These are phyloP conservation scores for Lactarius psammicola DNA, from an alignment of 768 basidiomycete genomes.

Conservation along the genomic window DNA sequence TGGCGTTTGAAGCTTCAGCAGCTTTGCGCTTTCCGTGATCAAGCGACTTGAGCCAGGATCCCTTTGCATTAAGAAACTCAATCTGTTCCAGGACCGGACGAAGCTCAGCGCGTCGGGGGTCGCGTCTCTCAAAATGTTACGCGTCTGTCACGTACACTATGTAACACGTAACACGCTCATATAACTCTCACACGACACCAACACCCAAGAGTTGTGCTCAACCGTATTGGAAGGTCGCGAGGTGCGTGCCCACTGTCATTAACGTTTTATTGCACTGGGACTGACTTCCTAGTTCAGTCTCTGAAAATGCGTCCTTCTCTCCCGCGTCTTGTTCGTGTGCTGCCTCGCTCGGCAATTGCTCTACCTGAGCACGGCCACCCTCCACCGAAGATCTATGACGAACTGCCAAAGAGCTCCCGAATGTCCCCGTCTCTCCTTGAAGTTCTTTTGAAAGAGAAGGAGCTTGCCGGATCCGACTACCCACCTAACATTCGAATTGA, in stretches of 20 bases:
- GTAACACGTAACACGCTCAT: background rate
- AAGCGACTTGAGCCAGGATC: slow-evolving; percentile 3
- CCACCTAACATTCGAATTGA: slow-evolving; percentile 54
- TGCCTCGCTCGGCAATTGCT: slow-evolving; percentile 38
- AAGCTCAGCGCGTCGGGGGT: background rate
- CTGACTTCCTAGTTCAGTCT: slow-evolving; percentile 1
- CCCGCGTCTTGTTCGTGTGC: slow-evolving; percentile 39
- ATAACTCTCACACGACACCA: background rate
- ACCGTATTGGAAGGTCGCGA: background rate
- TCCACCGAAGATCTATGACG: slow-evolving; percentile 32
- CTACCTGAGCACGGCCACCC: slow-evolving; percentile 29
- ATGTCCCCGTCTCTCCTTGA: slow-evolving; percentile 40
- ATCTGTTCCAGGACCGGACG: background rate
- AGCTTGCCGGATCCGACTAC: slow-evolving; percentile 41
- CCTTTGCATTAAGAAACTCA: slow-evolving; percentile 8
- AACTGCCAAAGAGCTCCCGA: slow-evolving; percentile 20
- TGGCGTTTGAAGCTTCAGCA: background rate
- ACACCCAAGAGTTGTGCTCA: background rate
- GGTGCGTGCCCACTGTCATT: slow-evolving; percentile 1
- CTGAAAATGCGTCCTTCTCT: slow-evolving; percentile 37
- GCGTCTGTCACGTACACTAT: slow-evolving; percentile 11
- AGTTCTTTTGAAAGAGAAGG: slow-evolving; percentile 42
- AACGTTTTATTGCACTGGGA: background rate
- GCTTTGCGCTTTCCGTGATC: slow-evolving; percentile 8
- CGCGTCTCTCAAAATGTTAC: too few species aligned